A percentile compares a stretch with the other conserved stretches of the same genome.
These are phyloP conservation scores for Wickerhamiella allomyrinae DNA, from an alignment of 805 yeast species.

Conservation along the genomic window DNA sequence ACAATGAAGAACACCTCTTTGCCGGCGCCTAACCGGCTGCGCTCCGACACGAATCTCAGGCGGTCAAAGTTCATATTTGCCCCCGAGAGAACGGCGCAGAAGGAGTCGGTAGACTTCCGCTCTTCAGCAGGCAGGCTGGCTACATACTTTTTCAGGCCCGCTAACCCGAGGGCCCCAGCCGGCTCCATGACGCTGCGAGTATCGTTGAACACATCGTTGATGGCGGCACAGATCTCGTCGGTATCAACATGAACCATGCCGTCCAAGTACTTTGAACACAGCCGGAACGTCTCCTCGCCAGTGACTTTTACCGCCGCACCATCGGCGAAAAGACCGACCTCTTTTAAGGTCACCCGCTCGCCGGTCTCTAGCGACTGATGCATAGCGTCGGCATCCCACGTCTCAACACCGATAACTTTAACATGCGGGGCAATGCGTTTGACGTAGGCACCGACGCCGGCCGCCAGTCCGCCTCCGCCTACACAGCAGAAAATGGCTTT, in stretches of 20 bases:
- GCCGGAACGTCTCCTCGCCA: slow-evolving; percentile 84
- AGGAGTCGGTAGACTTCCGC: slow-evolving; percentile 39
- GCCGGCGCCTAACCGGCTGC: slow-evolving; percentile 98
- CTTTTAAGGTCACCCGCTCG: slow-evolving; percentile 39
- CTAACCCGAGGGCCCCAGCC: slow-evolving; percentile 91
- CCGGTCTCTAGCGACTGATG: slow-evolving; percentile 48
- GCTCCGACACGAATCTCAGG: slow-evolving; percentile 85
- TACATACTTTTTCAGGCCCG: slow-evolving; percentile 81
- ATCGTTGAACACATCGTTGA: slow-evolving; percentile 91
- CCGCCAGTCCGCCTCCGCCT: slow-evolving; percentile 94
- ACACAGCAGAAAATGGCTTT: slow-evolving; percentile 83
- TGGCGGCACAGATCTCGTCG: slow-evolving; percentile 93
- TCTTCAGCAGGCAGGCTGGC: slow-evolving; percentile 44
- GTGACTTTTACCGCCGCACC: slow-evolving; percentile 90
- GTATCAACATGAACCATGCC: slow-evolving; percentile 75
- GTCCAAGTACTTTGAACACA: slow-evolving; percentile 68
- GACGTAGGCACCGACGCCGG: slow-evolving; percentile 82
- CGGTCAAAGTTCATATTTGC: slow-evolving; percentile 98
- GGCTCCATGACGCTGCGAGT: slow-evolving; percentile 92
- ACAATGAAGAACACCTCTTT: slow-evolving; percentile 85
- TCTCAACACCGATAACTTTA: slow-evolving; percentile 89
- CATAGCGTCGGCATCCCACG: slow-evolving; percentile 90
- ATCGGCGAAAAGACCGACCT: slow-evolving; percentile 96
- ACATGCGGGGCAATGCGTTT: slow-evolving; percentile 97
- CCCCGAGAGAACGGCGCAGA: slow-evolving; percentile 80